A percentile compares a stretch with the other conserved stretches of the same genome.
Evolutionary conservation across 768 basidiomycete species (phyloP).

Genomic region (Lentinula sp.): DNA sequence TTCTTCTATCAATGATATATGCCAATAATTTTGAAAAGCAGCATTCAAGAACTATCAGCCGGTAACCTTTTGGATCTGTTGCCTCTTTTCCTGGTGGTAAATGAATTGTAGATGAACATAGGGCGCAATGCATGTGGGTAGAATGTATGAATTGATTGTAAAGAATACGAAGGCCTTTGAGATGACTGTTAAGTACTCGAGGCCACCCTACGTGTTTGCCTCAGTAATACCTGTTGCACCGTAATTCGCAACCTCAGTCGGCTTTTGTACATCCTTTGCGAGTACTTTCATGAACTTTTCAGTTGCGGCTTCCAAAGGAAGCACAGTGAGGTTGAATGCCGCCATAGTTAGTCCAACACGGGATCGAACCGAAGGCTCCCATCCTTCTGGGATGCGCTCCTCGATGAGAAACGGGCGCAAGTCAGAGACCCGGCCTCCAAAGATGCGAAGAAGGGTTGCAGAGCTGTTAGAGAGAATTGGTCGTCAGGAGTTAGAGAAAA

Average conservation of each 20-base stretch:
- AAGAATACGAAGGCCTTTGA: too few relatives aligned
- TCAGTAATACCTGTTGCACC: background rate
- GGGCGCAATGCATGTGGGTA: too few relatives aligned
- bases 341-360: constrained; percentile 55
- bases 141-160: too few relatives aligned
- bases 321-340: constrained; percentile 44
- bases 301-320: constrained; percentile 32
- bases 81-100: too few relatives aligned
- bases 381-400: constrained; percentile 65
- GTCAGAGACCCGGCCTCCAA: constrained; percentile 58
- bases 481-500: background rate
- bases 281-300: background rate
- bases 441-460: constrained; percentile 56
- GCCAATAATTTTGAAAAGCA: too few relatives aligned
- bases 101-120: too few relatives aligned
- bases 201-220: background rate
- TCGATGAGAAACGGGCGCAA: constrained; percentile 53
- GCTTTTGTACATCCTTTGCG: background rate
- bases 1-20: too few relatives aligned
- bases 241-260: background rate
- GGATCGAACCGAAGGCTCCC: constrained; percentile 57
- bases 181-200: background rate
- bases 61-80: too few relatives aligned
- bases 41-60: too few relatives aligned
- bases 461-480: constrained; percentile 30